Conservation (phyloP, 108 stramenopile species). For the Aurantiochytrium sp. region DNA sequence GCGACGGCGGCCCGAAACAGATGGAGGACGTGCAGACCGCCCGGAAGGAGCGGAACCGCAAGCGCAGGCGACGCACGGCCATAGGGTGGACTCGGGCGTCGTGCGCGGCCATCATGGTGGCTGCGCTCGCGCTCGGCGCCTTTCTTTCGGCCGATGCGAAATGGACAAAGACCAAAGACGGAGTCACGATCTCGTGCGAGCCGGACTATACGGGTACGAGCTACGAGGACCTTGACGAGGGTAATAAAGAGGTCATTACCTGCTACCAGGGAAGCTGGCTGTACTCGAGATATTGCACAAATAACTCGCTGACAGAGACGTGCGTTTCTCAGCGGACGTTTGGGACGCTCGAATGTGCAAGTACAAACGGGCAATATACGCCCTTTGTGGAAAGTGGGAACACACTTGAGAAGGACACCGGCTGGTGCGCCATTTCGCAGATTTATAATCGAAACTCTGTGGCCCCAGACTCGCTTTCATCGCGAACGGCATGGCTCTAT, state of each 20-base stretch:
- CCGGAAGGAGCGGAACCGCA: too few relatives aligned
- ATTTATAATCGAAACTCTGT: neutral
- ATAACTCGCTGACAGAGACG: neutral
- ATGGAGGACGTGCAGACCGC: too few relatives aligned
- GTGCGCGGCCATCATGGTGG: too few relatives aligned
- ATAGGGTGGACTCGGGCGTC: too few relatives aligned
- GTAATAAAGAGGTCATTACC: neutral
- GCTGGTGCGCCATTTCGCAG: neutral
- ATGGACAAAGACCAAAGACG: too few relatives aligned
- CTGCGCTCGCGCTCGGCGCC: too few relatives aligned
- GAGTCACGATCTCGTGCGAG: neutral
- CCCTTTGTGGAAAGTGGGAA: neutral
- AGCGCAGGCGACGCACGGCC: too few relatives aligned
- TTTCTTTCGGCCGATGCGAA: too few relatives aligned
- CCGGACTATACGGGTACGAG: neutral
- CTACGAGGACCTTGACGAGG: neutral
- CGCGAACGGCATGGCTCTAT: neutral
- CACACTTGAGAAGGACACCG: neutral
- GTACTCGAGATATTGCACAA: neutral
- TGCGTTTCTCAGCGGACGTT: neutral
- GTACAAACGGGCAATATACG: neutral
- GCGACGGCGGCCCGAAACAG: too few relatives aligned
- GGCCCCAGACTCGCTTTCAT: neutral
- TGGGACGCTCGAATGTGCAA: neutral
- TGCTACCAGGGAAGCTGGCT: neutral